Conservation (phyloP, 352 stramenopile species). For the Phytophthora ohioensis region DNA sequence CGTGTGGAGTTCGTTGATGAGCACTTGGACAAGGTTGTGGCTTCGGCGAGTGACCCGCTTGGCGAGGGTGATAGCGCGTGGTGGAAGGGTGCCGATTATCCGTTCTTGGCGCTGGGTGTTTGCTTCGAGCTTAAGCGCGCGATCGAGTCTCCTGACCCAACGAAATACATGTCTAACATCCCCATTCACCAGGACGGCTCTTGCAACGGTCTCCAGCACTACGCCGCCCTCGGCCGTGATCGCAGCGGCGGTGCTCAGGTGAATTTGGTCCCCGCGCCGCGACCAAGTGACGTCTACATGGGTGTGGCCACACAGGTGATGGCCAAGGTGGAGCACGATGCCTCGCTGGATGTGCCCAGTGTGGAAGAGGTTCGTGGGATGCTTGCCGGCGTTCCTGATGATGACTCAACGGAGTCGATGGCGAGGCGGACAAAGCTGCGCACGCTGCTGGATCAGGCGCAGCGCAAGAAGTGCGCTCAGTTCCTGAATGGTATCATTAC, state of each 20-base stretch:
- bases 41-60: constrained; percentile 92
- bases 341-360: constrained; percentile 56
- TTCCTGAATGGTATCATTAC: constrained; percentile 83
- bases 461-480: constrained; percentile 68
- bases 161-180: constrained; percentile 95
- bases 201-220: constrained; percentile 99
- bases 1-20: constrained; percentile 95
- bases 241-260: constrained; percentile 94
- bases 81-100: constrained; percentile 98
- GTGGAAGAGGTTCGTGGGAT: constrained; percentile 41
- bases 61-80: constrained; percentile 78
- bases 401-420: neutral
- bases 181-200: constrained; percentile 98
- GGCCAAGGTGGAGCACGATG: constrained; percentile 78
- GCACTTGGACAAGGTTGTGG: constrained; percentile 95
- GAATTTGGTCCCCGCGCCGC: constrained; percentile 95
- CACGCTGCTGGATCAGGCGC: constrained; percentile 42
- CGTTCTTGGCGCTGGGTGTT: constrained; percentile 97
- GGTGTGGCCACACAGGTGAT: constrained; percentile 92
- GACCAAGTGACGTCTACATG: constrained; percentile 98
- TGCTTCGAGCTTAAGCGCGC: constrained; percentile 97
- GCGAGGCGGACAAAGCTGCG: constrained; percentile 6
- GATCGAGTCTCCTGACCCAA: constrained; percentile 93
- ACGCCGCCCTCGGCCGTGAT: constrained; percentile 98
- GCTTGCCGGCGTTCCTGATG: constrained; percentile 17